Base-by-base conservation (phyloP, 163 green algal genomes). In the Chloroidium sp. region DNA sequence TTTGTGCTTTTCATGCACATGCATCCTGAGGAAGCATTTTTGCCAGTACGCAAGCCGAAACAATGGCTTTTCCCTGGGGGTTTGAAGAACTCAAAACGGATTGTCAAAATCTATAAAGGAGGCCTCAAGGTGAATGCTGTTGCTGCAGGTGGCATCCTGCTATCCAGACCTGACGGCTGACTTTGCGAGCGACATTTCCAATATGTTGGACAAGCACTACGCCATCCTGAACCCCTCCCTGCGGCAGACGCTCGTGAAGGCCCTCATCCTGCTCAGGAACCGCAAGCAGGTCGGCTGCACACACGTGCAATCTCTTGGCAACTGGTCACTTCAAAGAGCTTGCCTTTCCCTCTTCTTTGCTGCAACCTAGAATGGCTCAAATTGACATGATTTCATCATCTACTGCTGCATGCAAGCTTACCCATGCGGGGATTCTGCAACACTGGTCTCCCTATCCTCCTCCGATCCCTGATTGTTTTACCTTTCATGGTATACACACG, bases 251-350 rank as follows among this genome's bases (percentile, higher is more conserved):
- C 81, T 98, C 79, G 92, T 95, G 13, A 91, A 95, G 78, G 91
- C 93, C 14, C 90, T 99, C 4, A 98, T 98, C 62, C 89, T 98
- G 78, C 82, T 98, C 82, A 82, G 94, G 12, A 97, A 97, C 84
- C 82, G 89, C 59, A 83, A 85, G 6, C 85, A 90, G 85, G 36
- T 36, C 36, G 36, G 36, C 36, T 36, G 36, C 36, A 81, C 88
- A 62, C 0, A 81, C 62, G 75, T 2, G 3, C 13, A 10, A 78
- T 61, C 8, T 60, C 10, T 60, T 10, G 74, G 6, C 36, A 78
- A 78, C 8, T 78, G 36, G 3, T 36, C 36, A 36, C 36, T 36
- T 36, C 36, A 36, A 36, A 36, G 36, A 36, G 36, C 61, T 77
- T 4, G 74, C 80, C 80, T 92, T 79, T 36, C 36, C 36, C 36